Base-by-base conservation (phyloP, 345 rosid species). In the Cardamine occulta region DNA sequence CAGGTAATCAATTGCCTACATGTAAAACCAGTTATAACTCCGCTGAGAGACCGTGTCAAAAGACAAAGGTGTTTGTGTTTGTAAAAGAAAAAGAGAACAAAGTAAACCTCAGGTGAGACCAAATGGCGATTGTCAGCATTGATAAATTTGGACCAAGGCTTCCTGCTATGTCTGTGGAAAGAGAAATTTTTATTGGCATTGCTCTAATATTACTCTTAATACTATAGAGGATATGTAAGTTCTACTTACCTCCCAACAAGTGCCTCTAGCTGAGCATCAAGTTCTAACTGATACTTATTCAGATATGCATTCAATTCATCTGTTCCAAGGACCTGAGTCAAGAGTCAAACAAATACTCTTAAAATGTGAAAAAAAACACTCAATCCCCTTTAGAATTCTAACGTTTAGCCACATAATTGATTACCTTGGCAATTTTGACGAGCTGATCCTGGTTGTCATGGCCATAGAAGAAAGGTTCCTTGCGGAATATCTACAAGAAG, bases 391-490 rank as follows among this genome's bases (percentile, higher is more conserved):
- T 11, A 48, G 28, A 37, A 18, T 42, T 49, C 4, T 19, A 11
- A 39, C 10, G 8, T 32, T 48, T 11, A 21, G 32, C 34, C 61
- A 71, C 24, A 4, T 26, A 52, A 28, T 55, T 52, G 2, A 71
- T 74, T 82, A 93, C 99, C 99, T 86, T 96, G 7, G 99, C 99
- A 77, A 93, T 90, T 86, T 93, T 95, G 52, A 93, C 99, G 18
- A 93, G 97, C 65, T 95, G 99, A 75, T 95, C 99, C 72, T 95
- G 96, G 80, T 95, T 95, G 87, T 95, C 99, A 82, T 93, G 99
- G 62, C 99, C 98, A 84, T 93, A 95, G 80, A 95, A 95, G 85
- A 95, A 93, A 34, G 99, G 99, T 70, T 95, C 98, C 84, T 95
- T 90, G 51, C 97, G 91, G 71, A 95, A 95, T 81, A 95, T 90